A percentile compares a stretch with the other conserved stretches of the same genome.
Evolutionary conservation across 2,329 filamentous ascomycete genomes (phyloP).

Genomic region (Cercospora sp.): DNA sequence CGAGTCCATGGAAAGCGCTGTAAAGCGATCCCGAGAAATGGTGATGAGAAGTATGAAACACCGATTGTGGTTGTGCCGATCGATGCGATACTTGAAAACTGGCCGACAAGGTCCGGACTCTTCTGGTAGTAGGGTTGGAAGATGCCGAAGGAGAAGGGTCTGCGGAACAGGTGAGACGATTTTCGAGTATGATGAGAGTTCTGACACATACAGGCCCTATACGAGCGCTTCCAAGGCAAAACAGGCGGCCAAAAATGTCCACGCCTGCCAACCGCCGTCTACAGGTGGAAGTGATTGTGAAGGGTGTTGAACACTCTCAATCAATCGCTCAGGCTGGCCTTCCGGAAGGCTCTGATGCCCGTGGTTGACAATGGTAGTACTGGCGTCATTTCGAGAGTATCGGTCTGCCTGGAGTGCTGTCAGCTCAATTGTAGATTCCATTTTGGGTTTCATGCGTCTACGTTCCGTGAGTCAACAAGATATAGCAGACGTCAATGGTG

Average conservation of each 20-base stretch:
- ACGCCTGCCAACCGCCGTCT: constrained; percentile 45
- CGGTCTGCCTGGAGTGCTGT: neutral
- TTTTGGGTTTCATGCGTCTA: neutral
- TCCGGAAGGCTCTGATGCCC: neutral
- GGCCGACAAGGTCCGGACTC: constrained; percentile 25
- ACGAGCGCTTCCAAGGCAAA: constrained; percentile 35
- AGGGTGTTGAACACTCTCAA: constrained; percentile 10
- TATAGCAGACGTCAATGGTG: neutral
- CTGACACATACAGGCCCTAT: constrained; percentile 22
- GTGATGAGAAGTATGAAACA: constrained; percentile 51
- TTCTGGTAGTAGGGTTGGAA: constrained; percentile 33
- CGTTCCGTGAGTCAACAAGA: neutral
- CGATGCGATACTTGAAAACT: constrained; percentile 43
- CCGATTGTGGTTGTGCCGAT: constrained; percentile 50
- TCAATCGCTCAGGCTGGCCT: neutral
- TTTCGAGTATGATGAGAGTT: no score
- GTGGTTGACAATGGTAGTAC: no score
- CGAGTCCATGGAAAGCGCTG: constrained; percentile 43
- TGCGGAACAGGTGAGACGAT: neutral
- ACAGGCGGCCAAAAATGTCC: constrained; percentile 52
- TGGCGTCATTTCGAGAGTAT: no score
- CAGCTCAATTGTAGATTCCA: neutral
- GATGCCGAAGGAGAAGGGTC: constrained; percentile 31
- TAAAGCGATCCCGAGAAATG: constrained; percentile 44
- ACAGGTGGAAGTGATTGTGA: constrained; percentile 36